Percentiles rank a stretch among this genome's conserved stretches.
Conservation (phyloP, 208 protist species). For the Acanthamoeba lenticulata region DNA sequence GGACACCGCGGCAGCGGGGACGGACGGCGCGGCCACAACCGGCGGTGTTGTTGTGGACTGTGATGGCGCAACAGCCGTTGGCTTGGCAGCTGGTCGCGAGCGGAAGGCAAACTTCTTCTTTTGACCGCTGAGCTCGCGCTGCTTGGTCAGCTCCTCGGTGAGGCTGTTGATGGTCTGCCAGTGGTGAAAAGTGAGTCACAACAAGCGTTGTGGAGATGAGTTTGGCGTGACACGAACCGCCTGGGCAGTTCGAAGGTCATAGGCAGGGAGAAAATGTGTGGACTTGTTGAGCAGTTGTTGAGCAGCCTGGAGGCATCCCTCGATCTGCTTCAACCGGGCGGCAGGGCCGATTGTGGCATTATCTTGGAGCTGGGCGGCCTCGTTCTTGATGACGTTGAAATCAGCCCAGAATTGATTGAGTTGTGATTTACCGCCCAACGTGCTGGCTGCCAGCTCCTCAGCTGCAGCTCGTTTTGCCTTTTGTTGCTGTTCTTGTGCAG, state of each 20-base stretch:
- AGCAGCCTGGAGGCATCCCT: neutral
- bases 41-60: neutral
- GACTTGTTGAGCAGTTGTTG: neutral
- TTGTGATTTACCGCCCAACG: neutral
- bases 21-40: neutral
- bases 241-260: neutral
- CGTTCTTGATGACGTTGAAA: neutral
- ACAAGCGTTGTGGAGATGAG: neutral
- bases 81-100: neutral
- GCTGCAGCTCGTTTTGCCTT: neutral
- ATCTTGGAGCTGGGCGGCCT: neutral
- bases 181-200: neutral
- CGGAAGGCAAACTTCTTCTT: conserved; percentile 49
- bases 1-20: neutral
- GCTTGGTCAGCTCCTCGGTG: neutral
- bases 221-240: neutral
- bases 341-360: neutral
- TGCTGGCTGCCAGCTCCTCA: neutral
- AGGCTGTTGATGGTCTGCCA: neutral
- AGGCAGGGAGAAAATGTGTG: neutral
- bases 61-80: neutral
- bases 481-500: neutral
- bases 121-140: neutral
- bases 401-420: neutral
- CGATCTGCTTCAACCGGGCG: neutral